Percentiles rank a stretch among this genome's conserved stretches.
Evolutionary conservation across 2,329 filamentous ascomycete genomes (phyloP).

Genomic region (Fusarium sp.): DNA sequence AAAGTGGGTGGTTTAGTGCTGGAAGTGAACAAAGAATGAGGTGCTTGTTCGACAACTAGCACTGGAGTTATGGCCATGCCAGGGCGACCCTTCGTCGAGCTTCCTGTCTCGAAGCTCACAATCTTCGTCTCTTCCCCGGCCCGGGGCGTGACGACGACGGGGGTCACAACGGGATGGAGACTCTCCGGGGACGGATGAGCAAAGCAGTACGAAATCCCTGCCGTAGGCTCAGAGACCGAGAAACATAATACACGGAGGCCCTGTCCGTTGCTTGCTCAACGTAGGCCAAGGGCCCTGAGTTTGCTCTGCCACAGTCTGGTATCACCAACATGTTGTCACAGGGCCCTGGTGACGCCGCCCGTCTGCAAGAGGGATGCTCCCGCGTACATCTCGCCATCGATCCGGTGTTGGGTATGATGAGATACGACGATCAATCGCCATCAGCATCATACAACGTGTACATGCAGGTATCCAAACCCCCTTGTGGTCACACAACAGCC

Average conservation of each 20-base stretch:
- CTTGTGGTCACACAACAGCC: constrained; percentile 36
- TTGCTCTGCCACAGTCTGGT: constrained; percentile 42
- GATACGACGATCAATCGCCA: constrained; percentile 35
- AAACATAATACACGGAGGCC: constrained; percentile 41
- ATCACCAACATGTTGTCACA: constrained; percentile 42
- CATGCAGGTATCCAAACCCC: constrained; percentile 28
- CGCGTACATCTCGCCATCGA: constrained; percentile 42
- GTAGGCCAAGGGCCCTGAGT: constrained; percentile 30
- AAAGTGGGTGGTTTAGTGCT: constrained; percentile 6
- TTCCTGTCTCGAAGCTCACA: constrained; percentile 16
- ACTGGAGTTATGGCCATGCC: constrained; percentile 27
- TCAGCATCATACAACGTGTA: constrained; percentile 40
- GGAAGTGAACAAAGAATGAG: constrained; percentile 23
- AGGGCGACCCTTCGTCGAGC: constrained; percentile 22
- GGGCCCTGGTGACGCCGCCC: constrained; percentile 10
- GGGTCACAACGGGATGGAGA: constrained; percentile 42
- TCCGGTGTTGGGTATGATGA: constrained; percentile 36
- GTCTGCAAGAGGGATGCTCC: constrained; percentile 31
- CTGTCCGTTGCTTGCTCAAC: constrained; percentile 50
- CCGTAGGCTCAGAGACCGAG: constrained; percentile 36
- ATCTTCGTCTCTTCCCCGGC: constrained; percentile 33
- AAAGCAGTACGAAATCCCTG: constrained; percentile 43
- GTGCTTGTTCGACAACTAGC: constrained; percentile 15
- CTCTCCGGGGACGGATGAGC: constrained; percentile 39
- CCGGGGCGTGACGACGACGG: constrained; percentile 43